Evolutionary conservation across 768 basidiomycete genomes (phyloP).

Genomic region (Amanita jacksonii): DNA sequence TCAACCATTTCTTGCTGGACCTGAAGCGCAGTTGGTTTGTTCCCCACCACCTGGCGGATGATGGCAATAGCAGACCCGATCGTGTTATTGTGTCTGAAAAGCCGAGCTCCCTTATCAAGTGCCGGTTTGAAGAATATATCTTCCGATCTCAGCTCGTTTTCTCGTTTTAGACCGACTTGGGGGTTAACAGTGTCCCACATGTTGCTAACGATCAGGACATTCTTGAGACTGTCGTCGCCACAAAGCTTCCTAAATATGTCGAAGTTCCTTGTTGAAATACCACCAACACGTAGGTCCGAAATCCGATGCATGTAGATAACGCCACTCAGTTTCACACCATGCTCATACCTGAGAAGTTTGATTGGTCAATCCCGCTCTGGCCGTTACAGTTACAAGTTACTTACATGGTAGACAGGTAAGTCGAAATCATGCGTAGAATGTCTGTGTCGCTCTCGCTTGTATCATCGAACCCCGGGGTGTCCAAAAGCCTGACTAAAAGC

Average conservation of each 20-base stretch:
- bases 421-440: constrained; percentile 39
- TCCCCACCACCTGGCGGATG: constrained; percentile 31
- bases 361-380: too few relatives aligned
- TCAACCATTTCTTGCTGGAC: constrained; percentile 51
- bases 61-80: constrained; percentile 31
- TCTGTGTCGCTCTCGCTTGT: constrained; percentile 37
- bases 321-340: constrained; percentile 22
- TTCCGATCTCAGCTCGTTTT: constrained; percentile 30
- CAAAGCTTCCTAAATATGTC: constrained; percentile 37
- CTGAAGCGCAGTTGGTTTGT: constrained; percentile 31
- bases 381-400: constrained; percentile 1
- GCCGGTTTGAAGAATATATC: constrained; percentile 43
- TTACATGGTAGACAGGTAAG: constrained; percentile 26
- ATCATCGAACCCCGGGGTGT: constrained; percentile 56
- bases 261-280: constrained; percentile 32
- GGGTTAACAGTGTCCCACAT: constrained; percentile 39
- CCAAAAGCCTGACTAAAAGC: constrained; percentile 34
- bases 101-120: constrained; percentile 36
- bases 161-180: constrained; percentile 31
- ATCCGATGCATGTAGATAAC: constrained; percentile 36
- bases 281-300: constrained; percentile 28
- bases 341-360: too few relatives aligned
- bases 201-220: constrained; percentile 38
- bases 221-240: constrained; percentile 30
- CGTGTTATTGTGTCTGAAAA: constrained; percentile 33